A percentile compares a stretch with the other conserved stretches of the same genome.
phyloP scores from a whole-genome alignment of 83 land plant species.

The Thuja plicata region DNA sequence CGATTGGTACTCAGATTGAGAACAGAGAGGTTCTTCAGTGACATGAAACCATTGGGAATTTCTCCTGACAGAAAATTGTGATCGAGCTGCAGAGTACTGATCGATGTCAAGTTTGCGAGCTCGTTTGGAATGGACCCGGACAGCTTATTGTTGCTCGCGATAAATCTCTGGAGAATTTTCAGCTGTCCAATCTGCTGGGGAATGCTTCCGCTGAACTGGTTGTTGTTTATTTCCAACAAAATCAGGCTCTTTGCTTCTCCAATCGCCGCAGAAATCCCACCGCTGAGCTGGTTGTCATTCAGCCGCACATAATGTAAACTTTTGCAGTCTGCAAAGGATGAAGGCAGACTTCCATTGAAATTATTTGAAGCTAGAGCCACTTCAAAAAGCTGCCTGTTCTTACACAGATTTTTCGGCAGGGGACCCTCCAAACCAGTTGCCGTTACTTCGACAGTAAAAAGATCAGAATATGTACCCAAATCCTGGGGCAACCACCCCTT shows the following conservation, averaged over 20 bases:
- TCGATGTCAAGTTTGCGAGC: background rate
- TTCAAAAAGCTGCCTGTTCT: background rate
- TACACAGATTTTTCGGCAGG: background rate
- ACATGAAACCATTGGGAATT: too few species aligned
- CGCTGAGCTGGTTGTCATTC: constrained; percentile 13
- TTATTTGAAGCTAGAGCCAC: constrained; percentile 38
- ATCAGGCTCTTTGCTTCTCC: constrained; percentile 17
- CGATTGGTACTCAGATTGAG: too few species aligned
- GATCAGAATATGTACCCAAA: constrained; percentile 29
- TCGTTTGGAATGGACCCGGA: constrained; percentile 15
- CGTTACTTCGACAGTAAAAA: constrained; percentile 24
- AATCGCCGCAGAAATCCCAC: constrained; percentile 33
- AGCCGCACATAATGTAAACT: too few species aligned
- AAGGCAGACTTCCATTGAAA: constrained; percentile 7
- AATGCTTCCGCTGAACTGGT: constrained; percentile 39
- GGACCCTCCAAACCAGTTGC: constrained; percentile 32
- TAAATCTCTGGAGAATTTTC: constrained; percentile 11
- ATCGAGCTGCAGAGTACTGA: too few species aligned
- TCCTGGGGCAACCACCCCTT: constrained; percentile 47
- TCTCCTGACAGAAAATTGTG: too few species aligned
- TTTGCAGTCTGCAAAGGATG: too few species aligned
- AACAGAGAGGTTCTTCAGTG: too few species aligned
- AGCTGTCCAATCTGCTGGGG: constrained; percentile 22
- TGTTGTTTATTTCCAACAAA: background rate
- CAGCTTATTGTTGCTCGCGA: constrained; percentile 15